These are phyloP conservation scores for Coemansia umbellata DNA, from an alignment of 192 early-diverging fungal species.

Conservation along the genomic window DNA sequence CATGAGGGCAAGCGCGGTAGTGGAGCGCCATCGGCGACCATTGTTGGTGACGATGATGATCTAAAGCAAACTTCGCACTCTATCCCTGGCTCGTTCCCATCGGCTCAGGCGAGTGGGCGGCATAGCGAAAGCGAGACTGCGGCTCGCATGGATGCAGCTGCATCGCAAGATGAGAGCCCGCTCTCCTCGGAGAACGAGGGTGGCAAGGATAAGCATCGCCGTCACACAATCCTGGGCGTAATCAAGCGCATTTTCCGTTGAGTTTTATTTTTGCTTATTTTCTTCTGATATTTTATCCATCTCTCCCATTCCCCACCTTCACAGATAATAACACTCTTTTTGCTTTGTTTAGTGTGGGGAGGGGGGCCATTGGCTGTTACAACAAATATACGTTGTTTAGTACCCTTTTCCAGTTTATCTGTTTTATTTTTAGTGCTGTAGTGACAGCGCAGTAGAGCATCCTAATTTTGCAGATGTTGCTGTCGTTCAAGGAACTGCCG, in stretches of 20 bases:
- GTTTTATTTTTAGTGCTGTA: too few species aligned
- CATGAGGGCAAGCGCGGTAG: constrained; percentile 34
- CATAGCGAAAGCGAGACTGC: constrained; percentile 21
- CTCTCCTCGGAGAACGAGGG: constrained; percentile 23
- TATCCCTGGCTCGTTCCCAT: constrained; percentile 44
- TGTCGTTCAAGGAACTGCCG: too few species aligned
- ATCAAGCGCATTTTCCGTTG: constrained; percentile 51
- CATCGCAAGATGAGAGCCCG: constrained; percentile 19
- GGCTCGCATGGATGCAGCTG: constrained; percentile 2
- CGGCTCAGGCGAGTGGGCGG: constrained; percentile 6
- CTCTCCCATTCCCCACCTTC: too few species aligned
- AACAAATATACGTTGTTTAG: too few species aligned
- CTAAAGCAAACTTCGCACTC: constrained; percentile 10
- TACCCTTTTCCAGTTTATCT: too few species aligned
- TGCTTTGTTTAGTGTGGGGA: too few species aligned
- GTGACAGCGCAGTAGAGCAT: too few species aligned
- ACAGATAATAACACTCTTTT: too few species aligned
- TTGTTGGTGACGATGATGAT: constrained; percentile 19
- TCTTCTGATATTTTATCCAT: too few species aligned
- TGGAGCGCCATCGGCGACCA: constrained; percentile 21
- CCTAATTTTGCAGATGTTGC: too few species aligned
- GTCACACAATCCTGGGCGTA: constrained; percentile 47
- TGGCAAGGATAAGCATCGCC: constrained; percentile 32
- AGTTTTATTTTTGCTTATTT: background rate
- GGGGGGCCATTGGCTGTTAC: too few species aligned